Evolutionary conservation across 139 green algal genomes (phyloP), one percentile per base, ranked within the genome.

Genomic region (Gonium pectorale): DNA sequence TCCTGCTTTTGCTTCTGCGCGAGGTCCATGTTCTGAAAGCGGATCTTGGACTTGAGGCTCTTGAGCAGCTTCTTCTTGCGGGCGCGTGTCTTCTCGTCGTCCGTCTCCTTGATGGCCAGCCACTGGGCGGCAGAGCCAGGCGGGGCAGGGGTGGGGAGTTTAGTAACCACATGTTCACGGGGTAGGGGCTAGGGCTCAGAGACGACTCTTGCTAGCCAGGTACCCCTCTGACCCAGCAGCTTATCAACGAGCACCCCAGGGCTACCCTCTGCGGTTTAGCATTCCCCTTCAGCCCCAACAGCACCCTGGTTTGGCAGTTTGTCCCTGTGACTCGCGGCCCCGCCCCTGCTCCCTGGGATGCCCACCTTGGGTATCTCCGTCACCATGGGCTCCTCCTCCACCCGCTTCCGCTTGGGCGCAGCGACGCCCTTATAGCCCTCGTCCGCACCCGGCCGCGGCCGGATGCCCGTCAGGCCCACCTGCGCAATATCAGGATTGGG

Each of bases 51-150:
- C 86, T 98, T 98, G 88, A 90, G 94, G 77, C 88, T 95, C 86
- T 98, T 98, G 31, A 96, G 72, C 69, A 98, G 89, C 89, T 97
- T 97, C 79, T 92, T 95, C 80, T 98, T 98, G 43, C 92, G 93
- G 15, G 64, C 68, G 24, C 87, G 88, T 2, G 92, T 96, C 86
- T 97, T 97, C 51, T 96, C 94, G 64, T 97, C 92, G 66, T 98
- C 95, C 29, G 40, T 63, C 0, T 91, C 86, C 73, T 95, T 95
- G 54, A 98, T 94, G 70, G 93, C 89, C 74, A 97, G 89, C 94
- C 95, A 98, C 91, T 96, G 88, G n/a, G n/a, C n/a, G n/a, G n/a
- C n/a, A n/a, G n/a, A n/a, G n/a, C n/a, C n/a, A n/a, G n/a, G n/a
- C n/a, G n/a, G n/a, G n/a, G n/a, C n/a, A n/a, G n/a, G n/a, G n/a